Evolutionary conservation across 768 basidiomycete genomes (phyloP).

Genomic region (Wakefieldia striispora): DNA sequence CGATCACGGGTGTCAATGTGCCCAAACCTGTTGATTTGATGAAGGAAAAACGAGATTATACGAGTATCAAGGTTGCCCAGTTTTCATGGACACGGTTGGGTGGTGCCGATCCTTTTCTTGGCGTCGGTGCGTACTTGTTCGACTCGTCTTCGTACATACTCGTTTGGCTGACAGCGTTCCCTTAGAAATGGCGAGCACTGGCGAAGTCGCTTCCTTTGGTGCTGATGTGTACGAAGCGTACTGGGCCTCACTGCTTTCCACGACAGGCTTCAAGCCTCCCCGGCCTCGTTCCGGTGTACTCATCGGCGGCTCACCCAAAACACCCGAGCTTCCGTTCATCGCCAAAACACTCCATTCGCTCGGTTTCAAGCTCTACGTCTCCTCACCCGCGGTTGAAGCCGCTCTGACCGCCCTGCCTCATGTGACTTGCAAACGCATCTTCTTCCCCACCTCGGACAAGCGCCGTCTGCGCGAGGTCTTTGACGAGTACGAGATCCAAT

Average conservation of each 20-base stretch:
- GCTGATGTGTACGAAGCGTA: conserved; percentile 93
- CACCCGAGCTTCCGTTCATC: conserved; percentile 83
- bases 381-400: conserved; percentile 74
- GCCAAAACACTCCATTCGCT: conserved; percentile 78
- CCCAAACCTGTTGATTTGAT: conserved; percentile 92
- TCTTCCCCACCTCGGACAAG: conserved; percentile 97
- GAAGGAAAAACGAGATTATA: conserved; percentile 85
- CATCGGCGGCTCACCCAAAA: conserved; percentile 84
- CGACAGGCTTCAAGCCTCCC: conserved; percentile 94
- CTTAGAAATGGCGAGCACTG: conserved; percentile 95
- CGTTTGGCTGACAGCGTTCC: background rate
- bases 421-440: conserved; percentile 80
- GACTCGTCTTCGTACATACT: background rate
- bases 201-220: conserved; percentile 96
- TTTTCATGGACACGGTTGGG: conserved; percentile 97
- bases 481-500: conserved; percentile 91
- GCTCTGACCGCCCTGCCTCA: conserved; percentile 78
- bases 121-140: conserved; percentile 67
- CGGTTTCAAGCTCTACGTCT: conserved; percentile 95
- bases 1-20: conserved; percentile 81
- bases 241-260: conserved; percentile 92
- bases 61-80: conserved; percentile 95
- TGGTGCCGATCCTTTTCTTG: conserved; percentile 63
- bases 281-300: conserved; percentile 82
- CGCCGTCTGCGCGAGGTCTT: conserved; percentile 91